Evolutionary conservation across 2,329 filamentous ascomycete species (phyloP), one percentile per base, ranked within the genome.

Genomic region (Blastomyces percursus): DNA sequence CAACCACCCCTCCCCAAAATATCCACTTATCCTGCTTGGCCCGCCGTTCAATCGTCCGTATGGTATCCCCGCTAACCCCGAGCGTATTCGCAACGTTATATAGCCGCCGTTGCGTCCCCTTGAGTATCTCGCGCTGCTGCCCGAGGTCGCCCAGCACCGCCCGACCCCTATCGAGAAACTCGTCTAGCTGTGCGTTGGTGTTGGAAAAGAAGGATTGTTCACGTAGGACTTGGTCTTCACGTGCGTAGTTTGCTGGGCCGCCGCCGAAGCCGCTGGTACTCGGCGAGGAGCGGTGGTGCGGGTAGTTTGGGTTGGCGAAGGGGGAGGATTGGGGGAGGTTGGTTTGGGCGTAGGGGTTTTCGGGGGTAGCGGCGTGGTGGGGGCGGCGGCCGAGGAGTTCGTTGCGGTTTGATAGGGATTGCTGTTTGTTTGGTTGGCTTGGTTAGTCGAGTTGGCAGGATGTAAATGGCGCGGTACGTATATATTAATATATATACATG

Each of bases 21-120:
- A 99, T 96, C 91, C 92, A 97, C 77, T 96, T 97, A 74, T 99
- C 94, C 79, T 97, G 89, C 74, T 86, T 89, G 59, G 94, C 91
- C 66, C 94, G 82, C 68, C 94, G 79, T 77, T 97, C 93, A 51
- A 99, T 88, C 91, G 94, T 97, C 56, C 94, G 86, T 67, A 99
- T 99, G 1, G 94, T 99, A 73, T 97, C 93, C 24, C 93, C 92
- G 71, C 89, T 95, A 64, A 99, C 84, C 0, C 94, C 94, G 57
- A 99, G 78, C 27, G 94, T 97, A 72, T 96, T 97, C 7, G 90
- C 94, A 24, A 96, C 91, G 69, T 85, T 93, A 73, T 97, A 97
- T 59, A 99, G 80, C 73, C 86, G 86, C 74, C 88, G 88, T 77
- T 99, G 94, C 27, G 94, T 97, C 60, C 88, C 90, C 79, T 99